Percentiles rank a stretch among this genome's conserved stretches.
These are phyloP conservation scores for Penicillium canariense DNA, from an alignment of 495 filamentous ascomycete genomes.

Conservation along the genomic window DNA sequence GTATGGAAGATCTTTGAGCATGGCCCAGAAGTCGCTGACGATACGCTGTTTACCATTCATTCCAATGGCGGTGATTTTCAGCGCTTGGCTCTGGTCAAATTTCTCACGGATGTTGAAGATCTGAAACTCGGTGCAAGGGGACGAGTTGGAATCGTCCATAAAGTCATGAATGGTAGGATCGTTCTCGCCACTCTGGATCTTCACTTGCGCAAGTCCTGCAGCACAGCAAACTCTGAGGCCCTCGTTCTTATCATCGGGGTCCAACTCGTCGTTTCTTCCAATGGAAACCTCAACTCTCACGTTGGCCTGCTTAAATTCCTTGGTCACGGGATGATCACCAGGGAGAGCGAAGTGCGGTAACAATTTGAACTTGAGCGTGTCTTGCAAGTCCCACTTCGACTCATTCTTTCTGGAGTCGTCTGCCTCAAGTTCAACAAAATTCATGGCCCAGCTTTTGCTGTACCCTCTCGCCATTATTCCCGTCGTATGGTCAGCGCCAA, in stretches of 20 bases:
- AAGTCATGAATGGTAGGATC: background rate
- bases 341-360: slow-evolving; percentile 37
- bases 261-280: background rate
- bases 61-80: slow-evolving; percentile 20
- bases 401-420: slow-evolving; percentile 20
- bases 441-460: slow-evolving; percentile 35
- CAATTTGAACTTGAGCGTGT: slow-evolving; percentile 31
- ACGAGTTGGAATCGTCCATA: background rate
- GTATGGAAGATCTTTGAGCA: slow-evolving; percentile 18
- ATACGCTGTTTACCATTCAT: slow-evolving; percentile 10
- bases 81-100: slow-evolving; percentile 12
- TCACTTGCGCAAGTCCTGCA: slow-evolving; percentile 11
- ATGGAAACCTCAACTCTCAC: background rate
- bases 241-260: slow-evolving; percentile 2
- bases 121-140: background rate
- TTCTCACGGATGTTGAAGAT: background rate
- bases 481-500: slow-evolving; percentile 34
- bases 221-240: slow-evolving; percentile 9
- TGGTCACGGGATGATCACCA: slow-evolving; percentile 18
- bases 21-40: slow-evolving; percentile 22
- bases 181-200: slow-evolving; percentile 1
- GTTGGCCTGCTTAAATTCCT: background rate
- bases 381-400: slow-evolving; percentile 35
- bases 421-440: slow-evolving; percentile 26
- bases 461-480: slow-evolving; percentile 42